Conservation (phyloP, 257 asterid genomes). For the Paulownia fortunei region DNA sequence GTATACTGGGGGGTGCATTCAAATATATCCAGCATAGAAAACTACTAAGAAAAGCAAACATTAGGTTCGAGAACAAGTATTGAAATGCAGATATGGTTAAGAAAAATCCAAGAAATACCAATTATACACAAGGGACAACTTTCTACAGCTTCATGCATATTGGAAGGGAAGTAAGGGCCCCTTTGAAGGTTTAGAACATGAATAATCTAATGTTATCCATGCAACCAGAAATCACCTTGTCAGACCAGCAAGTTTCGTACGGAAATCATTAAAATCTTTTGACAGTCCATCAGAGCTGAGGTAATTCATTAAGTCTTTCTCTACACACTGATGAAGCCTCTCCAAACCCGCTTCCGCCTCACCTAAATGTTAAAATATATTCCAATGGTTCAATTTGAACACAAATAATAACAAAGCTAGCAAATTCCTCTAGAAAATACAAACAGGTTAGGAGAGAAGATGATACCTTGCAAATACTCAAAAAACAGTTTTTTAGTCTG, state of each 20-base stretch:
- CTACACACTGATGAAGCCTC: slow-evolving; percentile 99
- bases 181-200: neutral
- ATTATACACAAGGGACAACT: neutral
- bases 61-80: neutral
- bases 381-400: slow-evolving; percentile 10
- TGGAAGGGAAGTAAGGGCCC: neutral
- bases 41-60: neutral
- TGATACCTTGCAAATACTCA: slow-evolving; percentile 94
- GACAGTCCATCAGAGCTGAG: slow-evolving; percentile 69
- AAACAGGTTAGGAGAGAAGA: slow-evolving; percentile 22
- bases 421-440: slow-evolving; percentile 8
- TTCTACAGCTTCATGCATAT: neutral
- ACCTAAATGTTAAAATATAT: slow-evolving; percentile 52
- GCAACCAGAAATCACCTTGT: slow-evolving; percentile 69
- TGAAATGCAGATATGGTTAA: neutral
- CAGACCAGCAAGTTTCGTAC: slow-evolving; percentile 92
- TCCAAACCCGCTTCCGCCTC: slow-evolving; percentile 99
- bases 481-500: slow-evolving; percentile 76
- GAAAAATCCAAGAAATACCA: neutral
- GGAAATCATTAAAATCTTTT: slow-evolving; percentile 87
- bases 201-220: slow-evolving; percentile 13
- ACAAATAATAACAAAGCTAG: neutral
- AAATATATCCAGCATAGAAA: neutral
- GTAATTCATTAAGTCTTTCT: slow-evolving; percentile 76
- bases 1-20: no score